phyloP scores from a whole-genome alignment of 139 green algal genomes.

The Yamagishiella unicocca region DNA sequence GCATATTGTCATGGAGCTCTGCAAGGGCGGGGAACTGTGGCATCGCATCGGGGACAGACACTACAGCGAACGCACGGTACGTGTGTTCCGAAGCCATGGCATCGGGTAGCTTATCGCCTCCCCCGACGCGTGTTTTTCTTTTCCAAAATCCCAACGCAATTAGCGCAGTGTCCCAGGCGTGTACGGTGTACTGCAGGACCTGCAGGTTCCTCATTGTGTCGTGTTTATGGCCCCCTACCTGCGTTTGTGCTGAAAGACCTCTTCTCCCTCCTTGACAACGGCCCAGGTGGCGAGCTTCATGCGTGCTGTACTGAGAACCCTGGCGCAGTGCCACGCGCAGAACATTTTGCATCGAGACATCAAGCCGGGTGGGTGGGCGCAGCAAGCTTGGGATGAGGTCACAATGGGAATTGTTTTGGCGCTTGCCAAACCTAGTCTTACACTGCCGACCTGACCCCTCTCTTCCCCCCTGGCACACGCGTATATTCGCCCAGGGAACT shows the following conservation, averaged over 20 bases:
- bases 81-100: not conserved
- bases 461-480: too few relatives aligned
- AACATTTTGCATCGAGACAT: slow-evolving; percentile 90
- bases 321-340: slow-evolving; percentile 82
- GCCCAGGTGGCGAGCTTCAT: slow-evolving; percentile 77
- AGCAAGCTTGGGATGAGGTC: too few relatives aligned
- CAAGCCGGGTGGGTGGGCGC: slow-evolving; percentile 67
- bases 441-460: too few relatives aligned
- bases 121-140: too few relatives aligned
- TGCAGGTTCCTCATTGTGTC: not conserved
- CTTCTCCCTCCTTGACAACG: too few relatives aligned
- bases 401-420: too few relatives aligned
- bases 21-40: slow-evolving; percentile 84
- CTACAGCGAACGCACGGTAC: slow-evolving; percentile 70
- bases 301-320: slow-evolving; percentile 76
- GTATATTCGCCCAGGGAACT: slow-evolving; percentile 84
- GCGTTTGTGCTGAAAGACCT: too few relatives aligned
- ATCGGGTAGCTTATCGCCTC: too few relatives aligned
- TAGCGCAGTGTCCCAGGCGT: not conserved
- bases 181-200: not conserved
- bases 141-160: too few relatives aligned
- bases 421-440: too few relatives aligned
- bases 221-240: not conserved
- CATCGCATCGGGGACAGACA: slow-evolving; percentile 74
- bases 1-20: slow-evolving; percentile 90